A percentile compares a stretch with the other conserved stretches of the same genome.
Conservation (phyloP, 2,329 filamentous ascomycete genomes). For the Diaporthe capsici region DNA sequence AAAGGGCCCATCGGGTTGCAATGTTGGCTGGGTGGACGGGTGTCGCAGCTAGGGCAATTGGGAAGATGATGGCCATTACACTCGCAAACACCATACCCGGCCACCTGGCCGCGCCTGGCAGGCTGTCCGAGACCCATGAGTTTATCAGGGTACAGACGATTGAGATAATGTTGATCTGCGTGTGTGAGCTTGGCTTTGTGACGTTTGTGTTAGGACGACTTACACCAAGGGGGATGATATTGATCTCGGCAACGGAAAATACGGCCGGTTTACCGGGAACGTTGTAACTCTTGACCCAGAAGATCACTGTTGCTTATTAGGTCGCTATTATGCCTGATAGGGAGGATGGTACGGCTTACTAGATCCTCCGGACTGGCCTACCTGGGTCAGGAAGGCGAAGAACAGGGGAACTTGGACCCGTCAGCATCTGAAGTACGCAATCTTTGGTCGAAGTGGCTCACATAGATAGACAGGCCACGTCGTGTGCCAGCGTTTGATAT, state of each 20-base stretch:
- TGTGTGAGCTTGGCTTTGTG: neutral
- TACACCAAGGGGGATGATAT: constrained; percentile 22
- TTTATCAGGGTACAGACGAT: constrained; percentile 13
- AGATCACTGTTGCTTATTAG: constrained; percentile 8
- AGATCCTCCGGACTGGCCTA: neutral
- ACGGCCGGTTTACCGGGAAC: neutral
- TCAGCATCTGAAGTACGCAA: neutral
- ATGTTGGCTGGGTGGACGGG: constrained; percentile 43
- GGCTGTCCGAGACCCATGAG: constrained; percentile 42
- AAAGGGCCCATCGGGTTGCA: constrained; percentile 7
- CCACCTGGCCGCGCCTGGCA: constrained; percentile 46
- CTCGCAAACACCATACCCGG: constrained; percentile 47
- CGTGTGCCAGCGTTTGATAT: constrained; percentile 48
- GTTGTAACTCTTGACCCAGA: constrained; percentile 25
- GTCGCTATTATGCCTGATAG: neutral
- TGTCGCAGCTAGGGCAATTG: constrained; percentile 45
- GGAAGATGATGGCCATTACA: constrained; percentile 46
- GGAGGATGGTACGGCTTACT: neutral
- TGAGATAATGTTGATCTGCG: neutral
- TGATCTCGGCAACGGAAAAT: constrained; percentile 11
- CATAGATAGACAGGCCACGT: constrained; percentile 50
- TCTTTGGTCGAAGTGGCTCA: neutral
- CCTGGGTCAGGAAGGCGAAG: neutral
- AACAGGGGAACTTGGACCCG: neutral
- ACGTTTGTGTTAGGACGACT: neutral